Conservation (phyloP, 768 basidiomycete species). For the Polyporus arcularius region DNA sequence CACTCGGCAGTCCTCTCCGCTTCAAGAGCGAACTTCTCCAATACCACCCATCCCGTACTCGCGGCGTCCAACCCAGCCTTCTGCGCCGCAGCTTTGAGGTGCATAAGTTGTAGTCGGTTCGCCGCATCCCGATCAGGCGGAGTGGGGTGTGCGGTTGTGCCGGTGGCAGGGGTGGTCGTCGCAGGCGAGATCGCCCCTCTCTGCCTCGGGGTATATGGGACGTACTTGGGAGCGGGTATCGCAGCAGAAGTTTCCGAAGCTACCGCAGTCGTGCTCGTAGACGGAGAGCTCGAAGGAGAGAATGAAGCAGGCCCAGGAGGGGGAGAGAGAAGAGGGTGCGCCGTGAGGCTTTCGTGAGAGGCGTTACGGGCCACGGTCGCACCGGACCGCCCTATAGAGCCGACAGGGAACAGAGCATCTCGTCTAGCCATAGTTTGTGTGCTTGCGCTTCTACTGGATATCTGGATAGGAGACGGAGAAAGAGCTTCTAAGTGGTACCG, state of each 20-base stretch:
- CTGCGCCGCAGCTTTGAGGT: slow-evolving; percentile 73
- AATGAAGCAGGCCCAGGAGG: slow-evolving; percentile 25
- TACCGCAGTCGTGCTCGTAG: not conserved
- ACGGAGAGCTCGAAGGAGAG: slow-evolving; percentile 28
- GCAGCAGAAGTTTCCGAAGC: slow-evolving; percentile 6
- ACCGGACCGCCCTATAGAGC: slow-evolving; percentile 28
- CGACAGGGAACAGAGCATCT: slow-evolving; percentile 28
- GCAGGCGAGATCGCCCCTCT: slow-evolving; percentile 50
- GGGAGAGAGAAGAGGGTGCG: slow-evolving; percentile 68
- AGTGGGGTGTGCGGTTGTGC: slow-evolving; percentile 40
- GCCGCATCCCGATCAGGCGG: slow-evolving; percentile 52
- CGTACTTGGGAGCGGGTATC: slow-evolving; percentile 49
- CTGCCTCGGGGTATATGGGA: slow-evolving; percentile 78
- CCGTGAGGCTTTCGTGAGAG: slow-evolving; percentile 54
- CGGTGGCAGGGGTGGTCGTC: slow-evolving; percentile 50
- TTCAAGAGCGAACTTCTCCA: slow-evolving; percentile 66
- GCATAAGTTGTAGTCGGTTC: slow-evolving; percentile 68
- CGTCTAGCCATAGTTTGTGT: slow-evolving; percentile 25
- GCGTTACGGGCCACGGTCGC: slow-evolving; percentile 16
- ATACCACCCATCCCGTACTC: slow-evolving; percentile 74
- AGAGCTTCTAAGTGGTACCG: no score
- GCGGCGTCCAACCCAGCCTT: slow-evolving; percentile 61
- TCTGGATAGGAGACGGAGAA: not conserved
- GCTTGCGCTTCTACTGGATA: not conserved
- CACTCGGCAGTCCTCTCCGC: slow-evolving; percentile 59